Conservation (phyloP, 768 basidiomycete species). For the Suillus brevipes region DNA sequence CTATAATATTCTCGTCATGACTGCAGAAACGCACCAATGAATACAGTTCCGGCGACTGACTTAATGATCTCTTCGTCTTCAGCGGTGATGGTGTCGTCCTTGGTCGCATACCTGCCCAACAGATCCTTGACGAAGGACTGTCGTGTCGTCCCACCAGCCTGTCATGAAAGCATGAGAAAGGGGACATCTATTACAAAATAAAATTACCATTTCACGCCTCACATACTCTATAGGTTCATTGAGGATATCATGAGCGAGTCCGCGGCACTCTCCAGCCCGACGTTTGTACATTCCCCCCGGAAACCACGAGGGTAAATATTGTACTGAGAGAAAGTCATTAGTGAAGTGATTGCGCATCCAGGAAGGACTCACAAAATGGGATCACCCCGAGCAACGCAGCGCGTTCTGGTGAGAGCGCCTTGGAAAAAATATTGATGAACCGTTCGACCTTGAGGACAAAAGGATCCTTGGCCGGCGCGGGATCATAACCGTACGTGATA, state of each 20-base stretch:
- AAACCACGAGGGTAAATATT: constrained; percentile 34
- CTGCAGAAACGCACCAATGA: constrained; percentile 20
- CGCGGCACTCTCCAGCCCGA: constrained; percentile 18
- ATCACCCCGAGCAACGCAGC: constrained; percentile 22
- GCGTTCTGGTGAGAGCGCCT: constrained; percentile 22
- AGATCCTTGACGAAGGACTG: constrained; percentile 25
- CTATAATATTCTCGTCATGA: not conserved
- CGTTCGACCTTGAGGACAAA: constrained; percentile 24
- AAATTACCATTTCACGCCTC: constrained; percentile 22
- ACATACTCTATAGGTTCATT: constrained; percentile 24
- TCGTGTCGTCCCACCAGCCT: constrained; percentile 23
- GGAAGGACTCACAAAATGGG: constrained; percentile 25
- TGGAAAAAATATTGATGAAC: constrained; percentile 13
- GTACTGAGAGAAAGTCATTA: constrained; percentile 10
- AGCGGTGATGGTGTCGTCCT: not conserved
- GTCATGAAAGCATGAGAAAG: not conserved
- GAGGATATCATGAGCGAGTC: constrained; percentile 24
- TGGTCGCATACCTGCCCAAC: constrained; percentile 4
- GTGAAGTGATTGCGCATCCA: not conserved
- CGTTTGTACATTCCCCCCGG: constrained; percentile 32
- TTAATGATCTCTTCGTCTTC: constrained; percentile 18
- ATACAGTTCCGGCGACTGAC: constrained; percentile 24
- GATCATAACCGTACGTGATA: constrained; percentile 27
- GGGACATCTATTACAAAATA: not conserved
- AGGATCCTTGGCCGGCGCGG: constrained; percentile 24